phyloP scores from a whole-genome alignment of 1,139 yeast species.

The Lodderomyces parapsilosis region DNA sequence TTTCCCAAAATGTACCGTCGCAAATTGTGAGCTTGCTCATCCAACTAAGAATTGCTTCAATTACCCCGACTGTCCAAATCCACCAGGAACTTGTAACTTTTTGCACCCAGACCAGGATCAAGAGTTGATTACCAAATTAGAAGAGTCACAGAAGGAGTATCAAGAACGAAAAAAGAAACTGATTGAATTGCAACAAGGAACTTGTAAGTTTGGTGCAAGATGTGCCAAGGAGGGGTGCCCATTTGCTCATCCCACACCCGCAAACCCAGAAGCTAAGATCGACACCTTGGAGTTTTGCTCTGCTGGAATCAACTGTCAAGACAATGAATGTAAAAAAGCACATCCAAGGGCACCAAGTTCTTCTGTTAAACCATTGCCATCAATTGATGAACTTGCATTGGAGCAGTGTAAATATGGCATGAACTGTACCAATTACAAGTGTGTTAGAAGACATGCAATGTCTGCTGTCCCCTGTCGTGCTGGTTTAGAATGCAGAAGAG shows the following conservation, averaged over 20 bases:
- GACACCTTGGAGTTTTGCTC: constrained; percentile 74
- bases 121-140: constrained; percentile 64
- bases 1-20: constrained; percentile 74
- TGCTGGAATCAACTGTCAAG: constrained; percentile 61
- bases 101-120: constrained; percentile 85
- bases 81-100: constrained; percentile 79
- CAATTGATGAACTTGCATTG: constrained; percentile 49
- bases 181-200: constrained; percentile 20
- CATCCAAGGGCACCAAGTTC: constrained; percentile 68
- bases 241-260: constrained; percentile 90
- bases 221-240: constrained; percentile 81
- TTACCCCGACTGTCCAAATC: constrained; percentile 78
- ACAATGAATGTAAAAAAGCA: constrained; percentile 64
- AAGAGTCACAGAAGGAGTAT: constrained; percentile 54
- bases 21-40: constrained; percentile 71
- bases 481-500: constrained; percentile 72
- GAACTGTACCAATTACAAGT: constrained; percentile 70
- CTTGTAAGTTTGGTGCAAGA: constrained; percentile 72
- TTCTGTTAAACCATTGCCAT: constrained; percentile 23
- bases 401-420: constrained; percentile 82
- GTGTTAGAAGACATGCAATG: constrained; percentile 84
- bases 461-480: constrained; percentile 74
- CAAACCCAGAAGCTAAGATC: constrained; percentile 71
- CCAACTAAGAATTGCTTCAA: constrained; percentile 74
- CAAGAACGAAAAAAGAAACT: constrained; percentile 36